A percentile compares a stretch with the other conserved stretches of the same genome.
Evolutionary conservation across 2,329 filamentous ascomycete species (phyloP).

Genomic region (Dothideomycetidae sp.): DNA sequence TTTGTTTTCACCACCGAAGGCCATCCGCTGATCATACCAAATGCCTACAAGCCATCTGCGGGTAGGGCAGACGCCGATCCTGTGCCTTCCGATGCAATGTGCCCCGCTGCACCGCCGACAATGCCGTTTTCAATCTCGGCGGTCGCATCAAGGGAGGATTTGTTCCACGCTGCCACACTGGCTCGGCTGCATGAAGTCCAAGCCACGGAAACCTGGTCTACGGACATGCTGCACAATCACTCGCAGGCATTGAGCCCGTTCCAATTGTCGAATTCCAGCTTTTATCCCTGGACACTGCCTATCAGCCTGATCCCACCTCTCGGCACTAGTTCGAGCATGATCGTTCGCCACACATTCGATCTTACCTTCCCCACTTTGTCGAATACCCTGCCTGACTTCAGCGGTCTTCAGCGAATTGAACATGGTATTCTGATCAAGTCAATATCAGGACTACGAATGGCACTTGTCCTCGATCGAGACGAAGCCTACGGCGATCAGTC

Average conservation of each 20-base stretch:
- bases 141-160: constrained; percentile 61
- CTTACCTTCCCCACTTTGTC: constrained; percentile 48
- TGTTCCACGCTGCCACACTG: constrained; percentile 80
- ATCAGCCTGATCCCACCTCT: constrained; percentile 57
- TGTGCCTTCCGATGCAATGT: constrained; percentile 25
- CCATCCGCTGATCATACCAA: constrained; percentile 75
- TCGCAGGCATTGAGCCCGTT: constrained; percentile 39
- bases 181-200: constrained; percentile 58
- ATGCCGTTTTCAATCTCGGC: constrained; percentile 61
- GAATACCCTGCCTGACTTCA: constrained; percentile 29
- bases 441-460: constrained; percentile 46
- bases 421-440: constrained; percentile 48
- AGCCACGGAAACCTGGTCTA: constrained; percentile 34
- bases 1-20: constrained; percentile 95
- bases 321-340: constrained; percentile 61
- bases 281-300: constrained; percentile 89
- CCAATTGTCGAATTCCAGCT: constrained; percentile 62
- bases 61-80: constrained; percentile 4
- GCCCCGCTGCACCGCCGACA: constrained; percentile 46
- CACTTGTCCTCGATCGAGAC: constrained; percentile 50
- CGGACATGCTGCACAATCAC: constrained; percentile 26
- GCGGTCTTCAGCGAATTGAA: constrained; percentile 41
- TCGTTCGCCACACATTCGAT: constrained; percentile 56
- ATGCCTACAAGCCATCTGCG: constrained; percentile 1
- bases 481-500: constrained; percentile 26